A percentile compares a stretch with the other conserved stretches of the same genome.
Evolutionary conservation across 208 protist genomes (phyloP).

Genomic region (Trypanosomatidae sp.): DNA sequence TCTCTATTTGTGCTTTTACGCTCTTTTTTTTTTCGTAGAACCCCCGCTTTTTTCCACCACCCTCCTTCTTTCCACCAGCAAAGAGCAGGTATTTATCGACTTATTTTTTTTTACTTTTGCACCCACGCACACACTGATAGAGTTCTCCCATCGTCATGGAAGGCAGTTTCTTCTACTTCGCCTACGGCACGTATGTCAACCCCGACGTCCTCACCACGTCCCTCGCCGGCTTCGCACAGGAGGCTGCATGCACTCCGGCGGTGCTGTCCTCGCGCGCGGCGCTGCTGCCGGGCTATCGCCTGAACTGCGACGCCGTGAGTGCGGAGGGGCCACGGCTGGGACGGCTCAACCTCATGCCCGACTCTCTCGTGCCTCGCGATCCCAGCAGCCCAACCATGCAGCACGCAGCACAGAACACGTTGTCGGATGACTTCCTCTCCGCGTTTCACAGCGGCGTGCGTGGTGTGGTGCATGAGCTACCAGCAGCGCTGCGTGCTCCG

Average conservation of each 20-base stretch:
- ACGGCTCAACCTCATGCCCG: constrained; percentile 30
- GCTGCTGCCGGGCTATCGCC: constrained; percentile 20
- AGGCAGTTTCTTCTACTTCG: constrained; percentile 39
- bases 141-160: too few species aligned
- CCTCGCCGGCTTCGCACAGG: constrained; percentile 2
- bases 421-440: background rate
- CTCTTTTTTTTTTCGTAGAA: too few species aligned
- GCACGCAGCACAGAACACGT: constrained; percentile 2
- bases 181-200: constrained; percentile 33
- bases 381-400: too few species aligned
- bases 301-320: constrained; percentile 43
- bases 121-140: too few species aligned
- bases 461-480: constrained; percentile 36
- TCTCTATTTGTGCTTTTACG: too few species aligned
- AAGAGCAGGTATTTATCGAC: too few species aligned
- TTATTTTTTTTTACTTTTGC: too few species aligned
- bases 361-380: constrained; percentile 6
- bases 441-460: constrained; percentile 32
- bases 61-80: too few species aligned
- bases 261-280: constrained; percentile 10
- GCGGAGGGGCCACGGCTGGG: constrained; percentile 32
- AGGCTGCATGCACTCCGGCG: background rate
- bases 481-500: constrained; percentile 7
- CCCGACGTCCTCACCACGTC: constrained; percentile 1
- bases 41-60: too few species aligned